These are phyloP conservation scores for Populus nigra DNA, from an alignment of 345 rosid species.

Conservation along the genomic window DNA sequence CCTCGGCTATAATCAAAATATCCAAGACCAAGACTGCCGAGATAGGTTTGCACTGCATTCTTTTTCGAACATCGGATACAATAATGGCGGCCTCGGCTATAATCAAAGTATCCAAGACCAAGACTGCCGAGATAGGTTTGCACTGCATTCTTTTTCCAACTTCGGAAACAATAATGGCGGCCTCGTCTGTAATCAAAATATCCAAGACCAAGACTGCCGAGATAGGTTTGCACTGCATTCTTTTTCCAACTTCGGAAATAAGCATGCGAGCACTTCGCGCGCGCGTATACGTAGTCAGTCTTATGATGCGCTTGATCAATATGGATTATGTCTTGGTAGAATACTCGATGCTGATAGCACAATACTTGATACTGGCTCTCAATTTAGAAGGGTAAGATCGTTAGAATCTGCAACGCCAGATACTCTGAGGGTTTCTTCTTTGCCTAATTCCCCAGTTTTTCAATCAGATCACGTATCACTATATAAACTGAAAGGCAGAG, in stretches of 20 bases:
- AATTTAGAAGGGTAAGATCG: not conserved
- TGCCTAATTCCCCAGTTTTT: not conserved
- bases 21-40: too few relatives aligned
- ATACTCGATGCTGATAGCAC: not conserved
- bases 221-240: too few relatives aligned
- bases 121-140: too few relatives aligned
- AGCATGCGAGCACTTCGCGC: not conserved
- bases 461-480: not conserved
- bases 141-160: not conserved
- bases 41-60: too few relatives aligned
- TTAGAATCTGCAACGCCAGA: not conserved
- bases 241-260: too few relatives aligned
- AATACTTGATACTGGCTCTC: not conserved
- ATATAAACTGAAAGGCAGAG: constrained; percentile 19
- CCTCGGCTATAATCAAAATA: too few relatives aligned
- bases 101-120: too few relatives aligned
- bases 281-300: not conserved
- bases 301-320: not conserved
- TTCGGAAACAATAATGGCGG: not conserved
- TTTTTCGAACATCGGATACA: not conserved
- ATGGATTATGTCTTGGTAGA: too few relatives aligned
- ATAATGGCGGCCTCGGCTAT: not conserved
- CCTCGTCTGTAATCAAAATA: too few relatives aligned
- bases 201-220: too few relatives aligned
- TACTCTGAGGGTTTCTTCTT: not conserved